Conservation (phyloP, 345 rosid genomes). For the Eucalyptus erythrocorys region DNA sequence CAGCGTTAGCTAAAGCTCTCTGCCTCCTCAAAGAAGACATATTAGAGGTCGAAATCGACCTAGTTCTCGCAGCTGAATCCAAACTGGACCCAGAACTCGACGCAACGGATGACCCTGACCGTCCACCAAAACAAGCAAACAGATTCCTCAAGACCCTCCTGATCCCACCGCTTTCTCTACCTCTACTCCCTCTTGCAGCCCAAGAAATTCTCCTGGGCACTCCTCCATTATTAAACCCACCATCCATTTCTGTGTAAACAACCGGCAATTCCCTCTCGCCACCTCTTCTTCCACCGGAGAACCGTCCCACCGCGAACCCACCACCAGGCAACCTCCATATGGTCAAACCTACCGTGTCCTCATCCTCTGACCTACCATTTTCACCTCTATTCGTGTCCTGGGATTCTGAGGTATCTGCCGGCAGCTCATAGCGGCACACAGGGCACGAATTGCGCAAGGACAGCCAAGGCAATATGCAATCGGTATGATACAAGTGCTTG, state of each 20-base stretch:
- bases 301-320: constrained; percentile 91
- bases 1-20: constrained; percentile 10
- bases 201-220: constrained; percentile 69
- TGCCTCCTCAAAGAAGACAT: constrained; percentile 10
- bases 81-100: constrained; percentile 12
- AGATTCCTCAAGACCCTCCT: constrained; percentile 27
- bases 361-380: constrained; percentile 7
- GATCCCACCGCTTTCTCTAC: constrained; percentile 43
- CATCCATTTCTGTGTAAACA: constrained; percentile 91
- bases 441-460: constrained; percentile 83
- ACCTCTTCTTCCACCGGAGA: constrained; percentile 61
- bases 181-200: constrained; percentile 46
- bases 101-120: neutral
- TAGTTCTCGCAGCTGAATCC: constrained; percentile 5
- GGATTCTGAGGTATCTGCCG: constrained; percentile 6
- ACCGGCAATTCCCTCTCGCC: constrained; percentile 60
- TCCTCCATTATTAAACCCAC: constrained; percentile 55
- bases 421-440: constrained; percentile 85
- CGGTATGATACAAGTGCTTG: constrained; percentile 80
- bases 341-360: constrained; percentile 66
- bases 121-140: constrained; percentile 42
- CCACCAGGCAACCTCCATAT: constrained; percentile 96
- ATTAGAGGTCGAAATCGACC: neutral
- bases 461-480: constrained; percentile 93
- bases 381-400: neutral